Conservation (phyloP, 2,329 filamentous ascomycete species). For the Neonectria neomacrospora region DNA sequence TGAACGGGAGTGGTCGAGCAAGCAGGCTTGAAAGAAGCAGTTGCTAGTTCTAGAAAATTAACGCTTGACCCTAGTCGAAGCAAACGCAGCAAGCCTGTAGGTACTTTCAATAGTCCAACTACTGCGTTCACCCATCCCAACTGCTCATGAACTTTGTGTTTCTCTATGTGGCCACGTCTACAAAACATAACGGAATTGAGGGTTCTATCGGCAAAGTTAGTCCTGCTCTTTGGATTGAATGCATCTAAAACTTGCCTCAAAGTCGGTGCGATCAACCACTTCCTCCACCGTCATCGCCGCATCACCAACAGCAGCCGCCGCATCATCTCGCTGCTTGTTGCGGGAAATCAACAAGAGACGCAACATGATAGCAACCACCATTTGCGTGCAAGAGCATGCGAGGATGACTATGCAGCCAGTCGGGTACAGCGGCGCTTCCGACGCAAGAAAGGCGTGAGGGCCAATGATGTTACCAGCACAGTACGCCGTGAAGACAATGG, state of each 20-base stretch:
- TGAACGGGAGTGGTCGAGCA: too few species aligned
- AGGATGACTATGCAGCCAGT: conserved; percentile 59
- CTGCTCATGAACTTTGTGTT: too few species aligned
- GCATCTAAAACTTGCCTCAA: conserved; percentile 27
- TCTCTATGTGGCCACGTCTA: too few species aligned
- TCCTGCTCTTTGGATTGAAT: too few species aligned
- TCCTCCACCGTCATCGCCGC: not conserved
- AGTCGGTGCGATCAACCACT: conserved; percentile 35
- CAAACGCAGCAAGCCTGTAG: too few species aligned
- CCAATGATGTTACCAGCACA: conserved; percentile 46
- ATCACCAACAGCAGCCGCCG: not conserved
- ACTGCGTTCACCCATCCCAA: too few species aligned
- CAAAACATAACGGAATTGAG: conserved; percentile 19
- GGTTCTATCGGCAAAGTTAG: conserved; percentile 8
- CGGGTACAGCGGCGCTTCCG: conserved; percentile 59
- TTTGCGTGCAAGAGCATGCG: conserved; percentile 30
- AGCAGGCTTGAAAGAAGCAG: too few species aligned
- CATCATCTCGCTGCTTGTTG: conserved; percentile 31
- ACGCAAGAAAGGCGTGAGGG: conserved; percentile 53
- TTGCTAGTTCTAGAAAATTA: too few species aligned
- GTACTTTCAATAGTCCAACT: too few species aligned
- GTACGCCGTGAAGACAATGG: conserved; percentile 58
- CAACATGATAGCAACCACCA: conserved; percentile 32
- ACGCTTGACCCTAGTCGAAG: too few species aligned
- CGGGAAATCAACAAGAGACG: conserved; percentile 24